Base-by-base conservation (phyloP, 108 stramenopile genomes). In the Thalassiosira profunda region DNA sequence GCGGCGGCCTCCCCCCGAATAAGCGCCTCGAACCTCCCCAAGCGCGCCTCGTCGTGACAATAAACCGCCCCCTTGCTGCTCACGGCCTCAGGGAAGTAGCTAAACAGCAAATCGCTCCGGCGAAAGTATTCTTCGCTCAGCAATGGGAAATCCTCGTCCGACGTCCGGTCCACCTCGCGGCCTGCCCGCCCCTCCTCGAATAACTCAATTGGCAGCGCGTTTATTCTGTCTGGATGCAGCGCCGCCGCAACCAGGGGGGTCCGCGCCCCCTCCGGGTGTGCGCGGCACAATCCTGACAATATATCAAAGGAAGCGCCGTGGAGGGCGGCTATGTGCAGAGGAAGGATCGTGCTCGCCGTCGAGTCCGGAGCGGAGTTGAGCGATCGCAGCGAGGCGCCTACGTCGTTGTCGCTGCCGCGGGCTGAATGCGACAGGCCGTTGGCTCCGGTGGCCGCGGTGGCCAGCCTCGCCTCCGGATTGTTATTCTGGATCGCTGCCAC, bases 271-370 rank as follows among this genome's bases (percentile, higher is more conserved):
- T 80, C 79, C 4, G 79, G 79, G 53, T 70, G 63, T 2, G 72
- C 61, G 15, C 36, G 36, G 17, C 67, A 70, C 35, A 80, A 28
- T 23, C 73, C 73, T 15, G 63, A 36, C 35, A 80, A 36, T 30
- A 80, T 56, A 17, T 70, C 61, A 24, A 33, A 40, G 1, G 58
- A 68, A 0, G 69, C 72, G 10, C 78, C 78, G 38, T 79, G 61
- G 10, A 74, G 24, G 1, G 78, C 78, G 15, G 72, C 78, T 25
- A 79, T 74, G 31, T 79, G 78, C 12, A 79, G 33, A 10, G 78
- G 78, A 10, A 79, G 36, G 14, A 60, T 23, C 12, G 67, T 51
- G 10, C 17, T 12, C 28, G 23, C 11, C 33, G 17, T 18, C 44
- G 34, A 20, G 17, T 26, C 31, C n/a, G 45, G 26, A 28, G 58